Conservation (phyloP, 352 stramenopile species). For the Pythium aristosporum region DNA sequence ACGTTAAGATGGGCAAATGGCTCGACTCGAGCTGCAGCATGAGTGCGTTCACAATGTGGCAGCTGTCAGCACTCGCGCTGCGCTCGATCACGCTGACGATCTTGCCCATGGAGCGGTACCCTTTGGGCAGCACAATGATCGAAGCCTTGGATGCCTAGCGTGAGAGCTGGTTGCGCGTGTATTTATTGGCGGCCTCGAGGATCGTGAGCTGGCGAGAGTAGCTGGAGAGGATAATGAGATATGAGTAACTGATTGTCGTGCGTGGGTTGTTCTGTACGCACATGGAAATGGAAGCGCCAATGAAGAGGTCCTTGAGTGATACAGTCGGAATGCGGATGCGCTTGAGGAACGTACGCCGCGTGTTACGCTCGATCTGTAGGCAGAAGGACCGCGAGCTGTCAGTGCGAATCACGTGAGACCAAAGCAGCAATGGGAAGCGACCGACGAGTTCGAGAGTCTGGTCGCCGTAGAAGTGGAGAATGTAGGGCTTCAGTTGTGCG, state of each 20-base stretch:
- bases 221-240: slow-evolving; percentile 21
- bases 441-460: slow-evolving; percentile 72
- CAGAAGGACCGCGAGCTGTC: neutral
- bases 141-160: slow-evolving; percentile 38
- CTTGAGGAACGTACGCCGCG: slow-evolving; percentile 72
- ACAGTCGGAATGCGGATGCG: slow-evolving; percentile 73
- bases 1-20: slow-evolving; percentile 31
- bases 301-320: slow-evolving; percentile 58
- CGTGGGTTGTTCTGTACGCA: slow-evolving; percentile 22
- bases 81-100: slow-evolving; percentile 48
- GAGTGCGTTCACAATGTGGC: slow-evolving; percentile 39
- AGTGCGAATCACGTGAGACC: neutral
- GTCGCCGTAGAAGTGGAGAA: slow-evolving; percentile 73
- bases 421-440: neutral
- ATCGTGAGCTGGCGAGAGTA: slow-evolving; percentile 77
- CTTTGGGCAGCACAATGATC: slow-evolving; percentile 49
- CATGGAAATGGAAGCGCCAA: slow-evolving; percentile 69
- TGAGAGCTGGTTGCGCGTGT: slow-evolving; percentile 41
- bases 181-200: slow-evolving; percentile 66
- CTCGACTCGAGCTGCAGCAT: slow-evolving; percentile 49
- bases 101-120: slow-evolving; percentile 50
- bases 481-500: slow-evolving; percentile 63
- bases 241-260: neutral
- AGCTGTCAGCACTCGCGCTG: slow-evolving; percentile 9
- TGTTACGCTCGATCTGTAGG: slow-evolving; percentile 54